Conservation (phyloP, 2,329 filamentous ascomycete genomes). For the Furcasterigmium sp. region DNA sequence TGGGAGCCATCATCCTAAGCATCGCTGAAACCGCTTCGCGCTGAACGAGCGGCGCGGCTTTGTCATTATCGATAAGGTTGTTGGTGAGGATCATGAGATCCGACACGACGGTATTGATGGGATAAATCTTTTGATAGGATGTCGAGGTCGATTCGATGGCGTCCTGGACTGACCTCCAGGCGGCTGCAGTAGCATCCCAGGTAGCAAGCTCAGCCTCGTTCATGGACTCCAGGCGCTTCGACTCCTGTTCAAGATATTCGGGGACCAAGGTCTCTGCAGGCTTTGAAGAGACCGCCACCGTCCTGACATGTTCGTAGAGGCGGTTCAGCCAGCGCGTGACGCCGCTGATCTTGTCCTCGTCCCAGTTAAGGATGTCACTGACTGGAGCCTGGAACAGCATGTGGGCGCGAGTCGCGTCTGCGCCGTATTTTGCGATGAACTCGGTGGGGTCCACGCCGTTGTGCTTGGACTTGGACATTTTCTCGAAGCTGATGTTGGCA, state of each 20-base stretch:
- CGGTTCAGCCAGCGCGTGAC: constrained; percentile 75
- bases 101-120: constrained; percentile 78
- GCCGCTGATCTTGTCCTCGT: constrained; percentile 75
- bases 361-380: constrained; percentile 80
- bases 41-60: constrained; percentile 37
- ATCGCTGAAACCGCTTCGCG: constrained; percentile 49
- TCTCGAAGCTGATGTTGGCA: constrained; percentile 68
- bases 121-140: constrained; percentile 66
- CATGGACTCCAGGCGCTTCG: constrained; percentile 22
- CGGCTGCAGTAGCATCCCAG: constrained; percentile 40
- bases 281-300: constrained; percentile 11
- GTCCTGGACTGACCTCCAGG: constrained; percentile 63
- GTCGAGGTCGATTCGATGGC: constrained; percentile 62
- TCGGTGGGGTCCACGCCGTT: constrained; percentile 80
- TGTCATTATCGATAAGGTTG: constrained; percentile 42
- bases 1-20: constrained; percentile 69
- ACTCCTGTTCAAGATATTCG: constrained; percentile 29
- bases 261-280: not conserved
- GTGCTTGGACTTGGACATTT: constrained; percentile 94
- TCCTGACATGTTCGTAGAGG: constrained; percentile 52
- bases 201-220: constrained; percentile 12
- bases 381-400: constrained; percentile 87
- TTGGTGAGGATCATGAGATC: constrained; percentile 82
- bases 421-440: constrained; percentile 70
- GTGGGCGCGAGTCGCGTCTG: constrained; percentile 79